These are phyloP conservation scores for Mucor circinelloides DNA, from an alignment of 371 early-diverging fungal species.

Conservation along the genomic window DNA sequence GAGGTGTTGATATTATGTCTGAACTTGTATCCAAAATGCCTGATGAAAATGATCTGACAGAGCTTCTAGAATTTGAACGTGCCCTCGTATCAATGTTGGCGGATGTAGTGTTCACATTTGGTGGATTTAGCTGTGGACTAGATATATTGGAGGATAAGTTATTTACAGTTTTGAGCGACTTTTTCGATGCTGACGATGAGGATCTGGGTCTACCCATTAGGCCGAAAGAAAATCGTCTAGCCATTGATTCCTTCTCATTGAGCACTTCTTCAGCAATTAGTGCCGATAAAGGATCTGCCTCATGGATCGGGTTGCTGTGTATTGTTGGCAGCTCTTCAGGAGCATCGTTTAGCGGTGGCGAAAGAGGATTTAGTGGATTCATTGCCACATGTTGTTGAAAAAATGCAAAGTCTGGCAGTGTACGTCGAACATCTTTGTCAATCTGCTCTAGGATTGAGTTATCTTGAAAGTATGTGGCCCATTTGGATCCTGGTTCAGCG, in stretches of 20 bases:
- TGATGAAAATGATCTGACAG: conserved; percentile 44
- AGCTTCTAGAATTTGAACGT: conserved; percentile 48
- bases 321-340: background rate
- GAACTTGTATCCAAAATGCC: conserved; percentile 23
- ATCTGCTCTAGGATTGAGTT: conserved; percentile 75
- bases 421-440: conserved; percentile 82
- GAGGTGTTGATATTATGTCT: conserved; percentile 38
- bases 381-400: conserved; percentile 70
- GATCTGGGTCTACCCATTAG: conserved; percentile 47
- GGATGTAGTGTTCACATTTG: background rate
- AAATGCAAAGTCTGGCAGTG: conserved; percentile 82
- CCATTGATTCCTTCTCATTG: conserved; percentile 20
- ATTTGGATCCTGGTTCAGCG: conserved; percentile 44
- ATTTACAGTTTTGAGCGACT: conserved; percentile 27
- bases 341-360: conserved; percentile 22
- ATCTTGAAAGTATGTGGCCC: conserved; percentile 63
- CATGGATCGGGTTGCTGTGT: background rate
- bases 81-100: conserved; percentile 15
- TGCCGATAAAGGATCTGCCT: conserved; percentile 16
- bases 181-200: conserved; percentile 45
- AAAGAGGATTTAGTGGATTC: conserved; percentile 56
- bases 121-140: background rate
- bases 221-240: conserved; percentile 46
- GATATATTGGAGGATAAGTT: background rate
- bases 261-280: conserved; percentile 2